Evolutionary conservation across 495 filamentous ascomycete genomes (phyloP).

Genomic region (Penicillium goetzii): DNA sequence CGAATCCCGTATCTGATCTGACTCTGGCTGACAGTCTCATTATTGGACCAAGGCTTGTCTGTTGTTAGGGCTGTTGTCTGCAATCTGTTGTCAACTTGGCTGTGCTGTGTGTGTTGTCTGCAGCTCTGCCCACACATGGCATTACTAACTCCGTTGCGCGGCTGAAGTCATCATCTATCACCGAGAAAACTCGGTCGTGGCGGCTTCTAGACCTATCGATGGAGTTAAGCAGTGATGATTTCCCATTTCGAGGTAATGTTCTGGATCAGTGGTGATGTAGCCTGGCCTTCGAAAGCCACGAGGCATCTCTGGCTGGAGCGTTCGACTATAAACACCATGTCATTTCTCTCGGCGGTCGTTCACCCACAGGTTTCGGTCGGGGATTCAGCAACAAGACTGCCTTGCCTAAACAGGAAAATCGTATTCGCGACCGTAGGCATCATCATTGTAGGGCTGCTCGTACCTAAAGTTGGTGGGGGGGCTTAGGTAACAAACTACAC

Average conservation of each 20-base stretch:
- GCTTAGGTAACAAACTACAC: slow-evolving; percentile 1
- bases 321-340: background rate
- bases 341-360: background rate
- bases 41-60: background rate
- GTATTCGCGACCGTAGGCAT: background rate
- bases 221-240: background rate
- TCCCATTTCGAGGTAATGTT: background rate
- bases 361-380: background rate
- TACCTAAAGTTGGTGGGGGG: slow-evolving; percentile 5
- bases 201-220: slow-evolving; percentile 13
- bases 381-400: background rate
- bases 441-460: slow-evolving; percentile 11
- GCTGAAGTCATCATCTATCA: slow-evolving; percentile 4
- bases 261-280: slow-evolving; percentile 2
- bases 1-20: background rate
- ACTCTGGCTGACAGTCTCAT: background rate
- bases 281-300: background rate
- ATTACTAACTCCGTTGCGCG: slow-evolving; percentile 7
- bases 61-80: background rate
- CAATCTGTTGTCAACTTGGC: background rate
- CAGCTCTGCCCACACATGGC: background rate
- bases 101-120: background rate
- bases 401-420: slow-evolving; percentile 3
- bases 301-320: background rate
- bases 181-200: slow-evolving; percentile 3